Evolutionary conservation across 345 rosid species (phyloP).

Genomic region (Melaleuca alternifolia): DNA sequence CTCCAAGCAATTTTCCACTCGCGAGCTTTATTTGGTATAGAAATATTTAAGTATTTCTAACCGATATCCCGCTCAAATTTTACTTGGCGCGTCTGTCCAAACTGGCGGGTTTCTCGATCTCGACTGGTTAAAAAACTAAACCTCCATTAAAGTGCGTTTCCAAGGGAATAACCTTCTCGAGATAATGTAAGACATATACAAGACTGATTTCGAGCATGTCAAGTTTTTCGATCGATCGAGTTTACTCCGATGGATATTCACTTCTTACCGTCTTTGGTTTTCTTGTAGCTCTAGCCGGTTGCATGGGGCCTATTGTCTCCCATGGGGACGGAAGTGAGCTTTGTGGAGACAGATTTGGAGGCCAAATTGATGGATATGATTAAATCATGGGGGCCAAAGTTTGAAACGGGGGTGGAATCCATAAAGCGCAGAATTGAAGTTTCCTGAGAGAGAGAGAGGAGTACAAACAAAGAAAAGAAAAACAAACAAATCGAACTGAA

Average conservation of each 20-base stretch:
- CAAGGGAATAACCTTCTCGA: neutral
- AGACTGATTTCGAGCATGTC: accelerated
- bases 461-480: neutral
- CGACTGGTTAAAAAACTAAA: neutral
- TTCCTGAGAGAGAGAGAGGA: neutral
- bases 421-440: neutral
- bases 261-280: too few species aligned
- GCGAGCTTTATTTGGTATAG: neutral
- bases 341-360: neutral
- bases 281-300: too few species aligned
- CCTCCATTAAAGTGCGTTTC: neutral
- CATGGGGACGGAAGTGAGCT: neutral
- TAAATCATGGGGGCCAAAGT: neutral
- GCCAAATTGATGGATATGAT: neutral
- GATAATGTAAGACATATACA: neutral
- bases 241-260: too few species aligned
- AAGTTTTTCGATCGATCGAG: too few species aligned
- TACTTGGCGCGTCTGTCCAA: neutral
- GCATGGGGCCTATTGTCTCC: too few species aligned
- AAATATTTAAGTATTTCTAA: neutral
- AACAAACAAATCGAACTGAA: neutral
- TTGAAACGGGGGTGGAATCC: neutral
- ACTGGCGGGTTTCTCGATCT: neutral
- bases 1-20: accelerated
- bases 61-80: accelerated